phyloP scores from a whole-genome alignment of 2,329 filamentous ascomycete species.

The Aspergillus candidus region DNA sequence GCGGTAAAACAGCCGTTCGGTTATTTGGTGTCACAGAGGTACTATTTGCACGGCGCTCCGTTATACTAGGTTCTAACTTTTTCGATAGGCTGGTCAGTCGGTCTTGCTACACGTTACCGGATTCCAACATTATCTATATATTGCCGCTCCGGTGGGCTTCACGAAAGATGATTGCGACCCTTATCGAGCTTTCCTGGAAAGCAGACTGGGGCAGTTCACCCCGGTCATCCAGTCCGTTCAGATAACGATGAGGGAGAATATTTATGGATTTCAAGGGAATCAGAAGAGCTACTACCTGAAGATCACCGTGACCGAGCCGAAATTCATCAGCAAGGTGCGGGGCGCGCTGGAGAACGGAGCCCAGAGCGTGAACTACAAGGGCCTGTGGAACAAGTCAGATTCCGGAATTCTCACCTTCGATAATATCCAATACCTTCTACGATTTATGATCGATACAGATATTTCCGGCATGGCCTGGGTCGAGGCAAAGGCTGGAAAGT shows the following conservation, averaged over 20 bases:
- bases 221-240: slow-evolving; percentile 72
- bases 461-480: slow-evolving; percentile 98
- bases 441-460: slow-evolving; percentile 97
- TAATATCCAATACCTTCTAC: slow-evolving; percentile 87
- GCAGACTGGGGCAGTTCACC: slow-evolving; percentile 66
- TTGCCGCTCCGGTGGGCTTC: slow-evolving; percentile 81
- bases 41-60: slow-evolving; percentile 24
- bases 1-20: slow-evolving; percentile 73
- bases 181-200: slow-evolving; percentile 76
- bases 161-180: slow-evolving; percentile 67
- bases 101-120: slow-evolving; percentile 91
- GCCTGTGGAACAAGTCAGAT: slow-evolving; percentile 69
- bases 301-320: slow-evolving; percentile 86
- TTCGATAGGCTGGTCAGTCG: slow-evolving; percentile 64
- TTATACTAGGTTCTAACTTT: slow-evolving; percentile 8
- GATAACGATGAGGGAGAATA: slow-evolving; percentile 78
- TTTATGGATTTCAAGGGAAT: slow-evolving; percentile 93
- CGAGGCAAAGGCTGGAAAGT: slow-evolving; percentile 69
- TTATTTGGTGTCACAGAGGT: slow-evolving; percentile 88
- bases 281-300: slow-evolving; percentile 87
- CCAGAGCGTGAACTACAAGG: slow-evolving; percentile 74
- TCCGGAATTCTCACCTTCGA: slow-evolving; percentile 84
- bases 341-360: slow-evolving; percentile 63
- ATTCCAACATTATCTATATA: slow-evolving; percentile 93
- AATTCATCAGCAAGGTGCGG: slow-evolving; percentile 70